These are phyloP conservation scores for Cystobasidium pallidum DNA, from an alignment of 1,284 basidiomycete species.

Conservation along the genomic window DNA sequence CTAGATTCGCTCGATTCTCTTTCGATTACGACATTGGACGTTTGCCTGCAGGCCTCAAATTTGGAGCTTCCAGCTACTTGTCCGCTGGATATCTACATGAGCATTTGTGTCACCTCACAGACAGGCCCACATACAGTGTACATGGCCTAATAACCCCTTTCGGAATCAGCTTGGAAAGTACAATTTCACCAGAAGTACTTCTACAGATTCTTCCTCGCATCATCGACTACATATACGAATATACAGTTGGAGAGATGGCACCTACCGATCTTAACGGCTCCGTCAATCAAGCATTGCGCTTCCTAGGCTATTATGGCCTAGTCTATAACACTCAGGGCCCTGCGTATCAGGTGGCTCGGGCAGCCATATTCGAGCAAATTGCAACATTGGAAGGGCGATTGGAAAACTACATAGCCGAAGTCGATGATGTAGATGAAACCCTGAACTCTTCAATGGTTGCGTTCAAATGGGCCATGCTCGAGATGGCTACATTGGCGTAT, in stretches of 20 bases:
- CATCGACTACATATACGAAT: conserved; percentile 59
- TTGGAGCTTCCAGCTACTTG: conserved; percentile 62
- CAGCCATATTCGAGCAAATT: conserved; percentile 52
- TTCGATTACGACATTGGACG: conserved; percentile 62
- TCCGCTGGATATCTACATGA: conserved; percentile 65
- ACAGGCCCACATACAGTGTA: conserved; percentile 11
- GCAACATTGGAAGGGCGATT: conserved; percentile 60
- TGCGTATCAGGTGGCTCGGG: neutral
- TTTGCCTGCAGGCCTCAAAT: conserved; percentile 63
- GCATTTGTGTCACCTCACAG: conserved; percentile 59
- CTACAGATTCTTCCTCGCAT: conserved; percentile 59
- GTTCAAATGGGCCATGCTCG: conserved; percentile 67
- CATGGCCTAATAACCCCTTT: conserved; percentile 29
- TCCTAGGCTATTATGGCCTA: conserved; percentile 57
- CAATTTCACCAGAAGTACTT: conserved; percentile 59
- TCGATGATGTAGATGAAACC: neutral
- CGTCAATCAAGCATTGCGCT: conserved; percentile 54
- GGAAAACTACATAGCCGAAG: conserved; percentile 51
- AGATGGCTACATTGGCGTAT: conserved; percentile 61
- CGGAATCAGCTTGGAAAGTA: conserved; percentile 57
- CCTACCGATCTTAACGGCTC: neutral
- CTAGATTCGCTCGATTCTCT: conserved; percentile 53
- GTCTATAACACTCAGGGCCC: conserved; percentile 7
- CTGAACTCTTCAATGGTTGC: conserved; percentile 58
- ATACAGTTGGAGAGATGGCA: neutral